A percentile compares a stretch with the other conserved stretches of the same genome.
Evolutionary conservation across 2,329 filamentous ascomycete genomes (phyloP).

Genomic region (Talaromyces sp.): DNA sequence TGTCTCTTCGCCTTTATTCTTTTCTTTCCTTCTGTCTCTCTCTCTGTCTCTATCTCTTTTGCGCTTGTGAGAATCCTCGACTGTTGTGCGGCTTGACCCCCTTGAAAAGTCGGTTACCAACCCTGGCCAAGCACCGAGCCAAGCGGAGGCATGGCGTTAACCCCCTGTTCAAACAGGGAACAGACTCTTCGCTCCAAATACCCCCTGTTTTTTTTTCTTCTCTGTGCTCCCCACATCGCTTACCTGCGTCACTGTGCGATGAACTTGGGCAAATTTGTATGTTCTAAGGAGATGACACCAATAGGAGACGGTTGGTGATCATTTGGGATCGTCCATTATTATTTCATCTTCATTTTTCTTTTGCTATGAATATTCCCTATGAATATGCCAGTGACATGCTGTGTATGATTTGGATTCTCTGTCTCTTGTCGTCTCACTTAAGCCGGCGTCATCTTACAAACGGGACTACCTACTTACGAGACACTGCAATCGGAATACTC

Average conservation of each 20-base stretch:
- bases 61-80: too few species aligned
- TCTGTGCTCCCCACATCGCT: neutral
- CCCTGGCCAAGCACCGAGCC: neutral
- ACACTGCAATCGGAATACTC: neutral
- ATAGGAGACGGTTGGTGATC: neutral
- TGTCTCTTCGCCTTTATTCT: too few species aligned
- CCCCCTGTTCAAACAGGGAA: too few species aligned
- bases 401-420: neutral
- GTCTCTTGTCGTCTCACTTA: neutral
- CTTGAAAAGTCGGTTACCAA: neutral
- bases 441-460: conserved; percentile 2
- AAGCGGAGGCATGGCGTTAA: neutral
- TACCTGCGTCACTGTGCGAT: conserved; percentile 4
- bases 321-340: neutral
- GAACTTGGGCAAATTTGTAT: neutral
- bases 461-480: neutral
- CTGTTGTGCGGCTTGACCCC: too few species aligned
- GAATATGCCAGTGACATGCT: neutral
- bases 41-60: too few species aligned
- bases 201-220: neutral
- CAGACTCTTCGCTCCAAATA: neutral
- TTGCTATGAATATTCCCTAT: neutral
- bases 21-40: neutral
- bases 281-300: too few species aligned
- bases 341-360: neutral